phyloP scores from a whole-genome alignment of 78 protist genomes.

The Dictyostelium capitatum region DNA sequence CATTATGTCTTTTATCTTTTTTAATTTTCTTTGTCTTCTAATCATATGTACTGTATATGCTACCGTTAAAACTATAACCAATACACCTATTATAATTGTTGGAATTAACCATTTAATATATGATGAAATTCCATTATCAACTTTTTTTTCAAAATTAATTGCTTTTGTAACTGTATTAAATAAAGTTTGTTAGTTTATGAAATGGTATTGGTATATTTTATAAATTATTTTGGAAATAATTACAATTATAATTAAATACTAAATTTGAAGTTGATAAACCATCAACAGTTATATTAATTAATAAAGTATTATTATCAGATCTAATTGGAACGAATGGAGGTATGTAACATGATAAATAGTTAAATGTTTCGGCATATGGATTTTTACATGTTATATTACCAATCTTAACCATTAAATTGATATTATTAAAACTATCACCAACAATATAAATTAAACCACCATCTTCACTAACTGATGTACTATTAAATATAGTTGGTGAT shows the following conservation, averaged over 20 bases:
- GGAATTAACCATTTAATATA: slow-evolving; percentile 5
- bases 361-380: not conserved
- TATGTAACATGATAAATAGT: not conserved
- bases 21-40: not conserved
- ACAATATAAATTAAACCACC: not conserved
- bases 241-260: slow-evolving; percentile 2
- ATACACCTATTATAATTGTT: not conserved
- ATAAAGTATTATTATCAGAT: not conserved
- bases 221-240: not conserved
- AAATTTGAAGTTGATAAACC: not conserved
- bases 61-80: not conserved
- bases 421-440: not conserved
- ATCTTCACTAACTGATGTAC: not conserved
- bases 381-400: slow-evolving; percentile 6
- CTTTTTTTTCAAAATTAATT: not conserved
- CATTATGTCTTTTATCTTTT: slow-evolving; percentile 2
- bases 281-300: slow-evolving; percentile 1
- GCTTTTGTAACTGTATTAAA: not conserved
- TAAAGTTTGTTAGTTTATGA: no score
- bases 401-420: not conserved
- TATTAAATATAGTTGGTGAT: not conserved
- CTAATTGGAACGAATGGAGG: not conserved
- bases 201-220: no score
- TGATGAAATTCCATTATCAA: not conserved
- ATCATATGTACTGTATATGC: not conserved